phyloP scores from a whole-genome alignment of 2,329 filamentous ascomycete species.

The Ceratocystis variospora region DNA sequence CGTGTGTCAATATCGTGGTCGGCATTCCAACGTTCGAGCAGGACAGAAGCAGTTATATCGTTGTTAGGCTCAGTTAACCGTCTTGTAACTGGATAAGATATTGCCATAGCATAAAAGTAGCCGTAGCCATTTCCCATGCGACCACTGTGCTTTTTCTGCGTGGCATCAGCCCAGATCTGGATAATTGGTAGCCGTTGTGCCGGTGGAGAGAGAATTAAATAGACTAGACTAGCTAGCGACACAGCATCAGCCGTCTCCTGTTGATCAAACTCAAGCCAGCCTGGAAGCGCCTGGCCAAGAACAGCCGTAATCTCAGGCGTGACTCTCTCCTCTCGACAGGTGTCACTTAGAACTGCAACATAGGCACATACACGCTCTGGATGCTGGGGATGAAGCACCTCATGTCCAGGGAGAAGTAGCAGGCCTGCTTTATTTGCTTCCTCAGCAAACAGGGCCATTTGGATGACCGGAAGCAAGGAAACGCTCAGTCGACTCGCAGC shows the following conservation, averaged over 20 bases:
- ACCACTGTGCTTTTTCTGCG: conserved; percentile 27
- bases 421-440: background rate
- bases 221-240: conserved; percentile 37
- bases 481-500: conserved; percentile 45
- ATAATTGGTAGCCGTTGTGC: conserved; percentile 30
- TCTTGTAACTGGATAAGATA: conserved; percentile 33
- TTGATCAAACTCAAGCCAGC: conserved; percentile 37
- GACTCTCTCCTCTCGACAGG: background rate
- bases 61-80: conserved; percentile 4
- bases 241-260: conserved; percentile 36
- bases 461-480: conserved; percentile 33
- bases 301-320: conserved; percentile 6
- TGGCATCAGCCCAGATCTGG: conserved; percentile 33
- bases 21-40: conserved; percentile 40
- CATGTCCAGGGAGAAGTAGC: conserved; percentile 1
- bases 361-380: conserved; percentile 11
- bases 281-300: conserved; percentile 15
- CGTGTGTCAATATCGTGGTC: conserved; percentile 39
- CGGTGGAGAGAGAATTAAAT: conserved; percentile 34
- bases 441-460: background rate
- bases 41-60: conserved; percentile 31
- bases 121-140: conserved; percentile 33
- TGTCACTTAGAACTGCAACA: conserved; percentile 21
- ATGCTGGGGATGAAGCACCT: conserved; percentile 8
- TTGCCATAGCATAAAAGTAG: conserved; percentile 40